Percentiles rank a stretch among this genome's conserved stretches.
Evolutionary conservation across 176 grass and related monocot genomes (phyloP).

Genomic region (Oryza glaberrima): DNA sequence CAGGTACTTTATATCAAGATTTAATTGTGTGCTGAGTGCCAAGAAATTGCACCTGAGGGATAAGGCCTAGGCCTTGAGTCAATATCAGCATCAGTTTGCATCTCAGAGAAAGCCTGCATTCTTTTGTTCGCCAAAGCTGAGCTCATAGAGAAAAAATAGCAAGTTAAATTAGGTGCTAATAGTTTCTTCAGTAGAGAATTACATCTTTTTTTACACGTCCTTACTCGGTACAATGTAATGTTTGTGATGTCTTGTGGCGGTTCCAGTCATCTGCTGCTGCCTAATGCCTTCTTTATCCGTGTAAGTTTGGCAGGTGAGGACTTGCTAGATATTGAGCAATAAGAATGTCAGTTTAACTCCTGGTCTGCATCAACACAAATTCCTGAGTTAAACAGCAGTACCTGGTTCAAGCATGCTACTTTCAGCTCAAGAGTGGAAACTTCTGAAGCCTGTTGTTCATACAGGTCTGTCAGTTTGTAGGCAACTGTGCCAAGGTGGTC

Average conservation of each 20-base stretch:
- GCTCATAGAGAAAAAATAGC: conserved; percentile 30
- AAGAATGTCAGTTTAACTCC: conserved; percentile 31
- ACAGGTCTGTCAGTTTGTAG: conserved; percentile 86
- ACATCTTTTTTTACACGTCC: conserved; percentile 28
- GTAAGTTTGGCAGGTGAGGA: conserved; percentile 83
- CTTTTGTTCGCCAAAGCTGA: conserved; percentile 61
- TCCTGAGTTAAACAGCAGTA: conserved; percentile 32
- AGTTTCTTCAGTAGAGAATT: conserved; percentile 9
- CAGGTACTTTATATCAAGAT: conserved; percentile 36
- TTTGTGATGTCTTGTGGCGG: conserved; percentile 69
- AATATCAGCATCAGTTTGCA: conserved; percentile 57
- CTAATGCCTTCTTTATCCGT: conserved; percentile 91
- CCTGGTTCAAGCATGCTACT: conserved; percentile 85
- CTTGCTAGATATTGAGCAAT: conserved; percentile 57
- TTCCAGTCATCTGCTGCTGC: conserved; percentile 71
- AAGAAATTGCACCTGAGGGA: conserved; percentile 63
- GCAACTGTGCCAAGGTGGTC: conserved; percentile 95
- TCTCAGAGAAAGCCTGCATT: conserved; percentile 46
- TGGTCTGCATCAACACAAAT: neutral
- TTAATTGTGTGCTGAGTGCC: conserved; percentile 22
- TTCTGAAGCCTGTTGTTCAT: conserved; percentile 82
- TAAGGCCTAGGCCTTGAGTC: conserved; percentile 62
- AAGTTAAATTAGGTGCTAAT: conserved; percentile 34
- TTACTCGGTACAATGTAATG: conserved; percentile 91
- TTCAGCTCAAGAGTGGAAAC: conserved; percentile 69